A percentile compares a stretch with the other conserved stretches of the same genome.
Evolutionary conservation across 306 rosid genomes (phyloP).

Genomic region (Vigna hirtella): DNA sequence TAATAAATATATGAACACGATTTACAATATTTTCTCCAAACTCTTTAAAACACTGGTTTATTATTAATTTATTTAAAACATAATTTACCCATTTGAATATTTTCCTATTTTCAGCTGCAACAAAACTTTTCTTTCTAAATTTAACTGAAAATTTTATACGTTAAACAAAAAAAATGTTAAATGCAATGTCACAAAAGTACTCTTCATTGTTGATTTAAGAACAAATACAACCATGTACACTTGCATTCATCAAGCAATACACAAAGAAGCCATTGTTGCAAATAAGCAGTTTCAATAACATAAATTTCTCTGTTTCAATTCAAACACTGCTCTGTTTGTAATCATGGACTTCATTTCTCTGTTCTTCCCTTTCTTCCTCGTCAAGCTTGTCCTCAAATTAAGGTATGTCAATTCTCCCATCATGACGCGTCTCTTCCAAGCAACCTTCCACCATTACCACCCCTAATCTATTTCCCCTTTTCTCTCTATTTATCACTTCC

Average conservation of each 20-base stretch:
- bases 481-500: neutral
- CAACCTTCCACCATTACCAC: conserved; percentile 57
- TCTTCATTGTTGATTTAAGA: too few relatives aligned
- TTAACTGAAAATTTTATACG: too few relatives aligned
- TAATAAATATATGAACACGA: too few relatives aligned
- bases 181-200: too few relatives aligned
- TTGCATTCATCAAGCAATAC: neutral
- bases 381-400: conserved; percentile 68
- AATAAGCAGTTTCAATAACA: neutral
- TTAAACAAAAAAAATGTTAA: too few relatives aligned
- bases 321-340: neutral
- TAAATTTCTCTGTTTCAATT: neutral
- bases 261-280: neutral
- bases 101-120: too few relatives aligned
- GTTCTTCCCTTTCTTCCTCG: conserved; percentile 66
- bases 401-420: conserved; percentile 58
- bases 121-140: too few relatives aligned
- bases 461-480: conserved; percentile 33
- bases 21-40: too few relatives aligned
- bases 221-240: neutral
- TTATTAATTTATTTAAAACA: too few relatives aligned
- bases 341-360: conserved; percentile 74
- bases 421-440: conserved; percentile 69
- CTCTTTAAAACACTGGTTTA: too few relatives aligned
- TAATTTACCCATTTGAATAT: too few relatives aligned